Base-by-base conservation (phyloP, 768 basidiomycete species). In the Floccularia luteovirens region DNA sequence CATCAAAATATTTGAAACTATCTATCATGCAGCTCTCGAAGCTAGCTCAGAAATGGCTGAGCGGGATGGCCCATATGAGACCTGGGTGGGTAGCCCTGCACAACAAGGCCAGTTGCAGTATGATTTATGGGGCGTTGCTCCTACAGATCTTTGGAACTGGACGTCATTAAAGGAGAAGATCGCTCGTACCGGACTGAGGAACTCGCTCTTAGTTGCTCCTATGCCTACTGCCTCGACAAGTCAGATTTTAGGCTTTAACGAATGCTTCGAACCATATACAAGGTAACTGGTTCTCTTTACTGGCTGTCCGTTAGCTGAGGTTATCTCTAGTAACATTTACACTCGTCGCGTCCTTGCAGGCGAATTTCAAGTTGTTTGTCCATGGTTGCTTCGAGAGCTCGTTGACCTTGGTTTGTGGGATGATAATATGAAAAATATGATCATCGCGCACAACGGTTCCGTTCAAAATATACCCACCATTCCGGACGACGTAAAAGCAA, bases 201-300 rank as follows among this genome's bases (percentile, higher is more conserved):
- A 98, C 67, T 93, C 94, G 22, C 69, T 97, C 13, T 68, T 97
- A 10, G 66, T 89, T 44, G 82, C 94, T 0, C 94, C 94, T n/a
- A 99, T 99, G 96, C 96, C 96, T 1, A 99, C 96, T 23, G 96
- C 96, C 1, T 94, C 91, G 17, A 99, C 96, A 2, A 91, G 88
- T 61, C 96, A 98, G 66, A 99, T 99, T 52, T 74, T 98, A 37
- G 96, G 96, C 31, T 87, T 87, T 71, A 99, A 98, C 61, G 96
- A 98, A 53, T 98, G 94, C 64, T 98, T 99, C 61, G 96, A 99
- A 64, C 92, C 96, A 1, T 99, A 98, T 63, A 98, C 94, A 0
- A n/a, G n/a, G n/a, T n/a, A n/a, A n/a, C n/a, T n/a, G n/a, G n/a
- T n/a, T n/a, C n/a, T n/a, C n/a, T n/a, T n/a, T n/a, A n/a, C n/a